A percentile compares a stretch with the other conserved stretches of the same genome.
Evolutionary conservation across 2,329 filamentous ascomycete species (phyloP).

Genomic region (Phialophora tarda): DNA sequence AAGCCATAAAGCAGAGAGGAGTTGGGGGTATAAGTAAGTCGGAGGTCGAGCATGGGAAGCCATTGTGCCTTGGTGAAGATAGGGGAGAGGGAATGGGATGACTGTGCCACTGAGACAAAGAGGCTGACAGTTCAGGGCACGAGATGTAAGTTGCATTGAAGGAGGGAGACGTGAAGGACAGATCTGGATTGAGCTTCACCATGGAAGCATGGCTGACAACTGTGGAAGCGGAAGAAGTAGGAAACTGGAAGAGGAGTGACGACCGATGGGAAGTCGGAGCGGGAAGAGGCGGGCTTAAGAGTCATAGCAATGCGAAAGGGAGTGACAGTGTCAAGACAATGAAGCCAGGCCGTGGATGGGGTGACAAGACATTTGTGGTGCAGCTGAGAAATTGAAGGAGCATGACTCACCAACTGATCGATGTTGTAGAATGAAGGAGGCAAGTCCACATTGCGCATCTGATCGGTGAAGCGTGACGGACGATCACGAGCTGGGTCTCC

Average conservation of each 20-base stretch:
- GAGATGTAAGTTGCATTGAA: conserved; percentile 16
- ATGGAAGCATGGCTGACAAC: neutral
- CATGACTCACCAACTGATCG: conserved; percentile 37
- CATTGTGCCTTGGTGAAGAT: conserved; percentile 11
- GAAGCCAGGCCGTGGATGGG: neutral
- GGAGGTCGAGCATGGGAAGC: neutral
- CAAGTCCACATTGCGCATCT: conserved; percentile 38
- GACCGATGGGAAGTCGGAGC: neutral
- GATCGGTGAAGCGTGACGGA: conserved; percentile 33
- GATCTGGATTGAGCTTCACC: neutral
- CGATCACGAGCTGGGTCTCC: conserved; percentile 38
- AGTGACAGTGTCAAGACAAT: neutral
- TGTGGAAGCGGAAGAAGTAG: neutral
- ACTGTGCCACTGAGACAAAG: conserved; percentile 3
- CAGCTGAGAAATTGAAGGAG: conserved; percentile 13
- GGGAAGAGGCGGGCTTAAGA: neutral
- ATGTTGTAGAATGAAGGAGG: conserved; percentile 40
- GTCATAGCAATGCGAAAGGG: neutral
- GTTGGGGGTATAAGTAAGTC: conserved; percentile 19
- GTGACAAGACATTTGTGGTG: neutral
- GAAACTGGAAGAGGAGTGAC: neutral
- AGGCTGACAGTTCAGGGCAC: neutral
- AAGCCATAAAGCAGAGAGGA: neutral
- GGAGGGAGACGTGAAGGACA: neutral
- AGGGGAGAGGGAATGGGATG: conserved; percentile 10